phyloP scores from a whole-genome alignment of 2,329 filamentous ascomycete species.

The Alternaria sp. region DNA sequence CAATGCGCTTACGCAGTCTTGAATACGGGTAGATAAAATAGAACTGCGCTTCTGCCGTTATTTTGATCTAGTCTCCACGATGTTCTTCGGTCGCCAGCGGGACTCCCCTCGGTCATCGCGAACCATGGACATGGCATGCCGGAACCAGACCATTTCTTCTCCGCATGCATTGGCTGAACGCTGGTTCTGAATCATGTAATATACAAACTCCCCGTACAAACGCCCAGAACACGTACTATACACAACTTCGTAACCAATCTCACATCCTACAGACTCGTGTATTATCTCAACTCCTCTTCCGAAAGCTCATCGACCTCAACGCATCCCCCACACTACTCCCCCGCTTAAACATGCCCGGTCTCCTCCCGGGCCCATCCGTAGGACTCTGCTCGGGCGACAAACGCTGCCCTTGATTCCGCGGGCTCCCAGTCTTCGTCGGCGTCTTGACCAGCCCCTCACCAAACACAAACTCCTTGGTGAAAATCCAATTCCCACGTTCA shows the following conservation, averaged over 20 bases:
- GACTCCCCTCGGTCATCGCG: not conserved
- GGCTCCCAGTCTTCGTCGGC: not conserved
- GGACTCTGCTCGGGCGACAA: conserved; percentile 3
- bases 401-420: conserved; percentile 1
- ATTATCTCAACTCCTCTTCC: conserved; percentile 14
- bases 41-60: not conserved
- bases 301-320: conserved; percentile 21
- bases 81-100: not conserved
- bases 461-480: conserved; percentile 47
- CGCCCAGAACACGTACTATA: not conserved
- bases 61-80: not conserved
- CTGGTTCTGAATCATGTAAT: not conserved
- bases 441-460: not conserved
- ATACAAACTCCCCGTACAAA: not conserved
- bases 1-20: conserved; percentile 2
- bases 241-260: not conserved
- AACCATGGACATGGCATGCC: conserved; percentile 1
- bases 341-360: conserved; percentile 22
- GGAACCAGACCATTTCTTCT: not conserved
- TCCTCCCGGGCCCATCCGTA: conserved; percentile 5
- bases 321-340: conserved; percentile 23
- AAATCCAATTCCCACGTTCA: conserved; percentile 51
- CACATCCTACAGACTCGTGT: not conserved
- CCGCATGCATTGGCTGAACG: not conserved
- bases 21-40: not conserved